Conservation (phyloP, 2,329 filamentous ascomycete genomes). For the Hypomyces rosellus region DNA sequence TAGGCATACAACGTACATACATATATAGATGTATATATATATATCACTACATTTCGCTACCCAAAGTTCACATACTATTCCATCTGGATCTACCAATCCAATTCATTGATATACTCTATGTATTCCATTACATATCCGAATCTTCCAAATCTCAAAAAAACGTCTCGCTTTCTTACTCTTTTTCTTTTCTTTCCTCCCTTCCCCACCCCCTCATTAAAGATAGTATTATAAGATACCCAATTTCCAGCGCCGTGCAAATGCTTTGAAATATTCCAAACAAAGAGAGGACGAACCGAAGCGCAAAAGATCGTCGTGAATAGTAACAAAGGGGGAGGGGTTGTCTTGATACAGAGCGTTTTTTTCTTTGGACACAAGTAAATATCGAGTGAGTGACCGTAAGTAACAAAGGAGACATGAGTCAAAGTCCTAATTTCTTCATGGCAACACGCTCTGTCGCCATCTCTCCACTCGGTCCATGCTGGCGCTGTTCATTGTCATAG, state of each 20-base stretch:
- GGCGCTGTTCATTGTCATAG: constrained; percentile 20
- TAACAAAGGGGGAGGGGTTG: too few relatives aligned
- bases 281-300: not conserved
- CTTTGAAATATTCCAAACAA: not conserved
- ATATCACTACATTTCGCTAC: too few relatives aligned
- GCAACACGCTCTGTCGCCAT: constrained; percentile 37
- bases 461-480: constrained; percentile 34
- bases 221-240: not conserved
- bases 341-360: not conserved
- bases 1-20: constrained; percentile 8
- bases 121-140: not conserved
- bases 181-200: not conserved
- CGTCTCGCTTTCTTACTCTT: not conserved
- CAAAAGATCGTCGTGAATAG: too few relatives aligned
- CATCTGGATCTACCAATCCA: too few relatives aligned
- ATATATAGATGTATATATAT: too few relatives aligned
- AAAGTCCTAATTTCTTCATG: constrained; percentile 17
- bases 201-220: not conserved
- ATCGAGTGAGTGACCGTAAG: not conserved
- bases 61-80: too few relatives aligned
- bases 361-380: not conserved
- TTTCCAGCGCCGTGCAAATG: not conserved
- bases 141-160: not conserved
- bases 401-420: not conserved
- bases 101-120: not conserved